Base-by-base conservation (phyloP, 768 basidiomycete species). In the Mycena filopes region DNA sequence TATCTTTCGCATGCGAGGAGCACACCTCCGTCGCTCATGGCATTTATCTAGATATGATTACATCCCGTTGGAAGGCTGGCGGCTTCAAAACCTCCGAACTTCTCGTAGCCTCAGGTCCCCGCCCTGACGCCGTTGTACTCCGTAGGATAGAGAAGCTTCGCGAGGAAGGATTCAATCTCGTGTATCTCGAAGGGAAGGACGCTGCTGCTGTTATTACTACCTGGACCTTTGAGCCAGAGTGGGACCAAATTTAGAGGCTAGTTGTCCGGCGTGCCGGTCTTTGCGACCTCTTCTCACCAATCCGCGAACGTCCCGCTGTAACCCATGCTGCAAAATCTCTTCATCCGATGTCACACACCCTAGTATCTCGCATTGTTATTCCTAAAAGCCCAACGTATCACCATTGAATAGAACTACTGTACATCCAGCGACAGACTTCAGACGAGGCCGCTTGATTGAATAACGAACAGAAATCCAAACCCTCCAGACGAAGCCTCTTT, bases 41-140 rank as follows among this genome's bases (percentile, higher is more conserved):
- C 11, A 21, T 38, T 7, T 49, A 38, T 58, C 47, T 58, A 2
- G n/a, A 26, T 15, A 48, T 58, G 46, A 12, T 58, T 23, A 20
- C 26, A 36, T 48, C 45, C 5, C 45, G 57, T 10, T 49, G 57
- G 46, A 46, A 36, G 8, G n/a, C 57, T 16, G 49, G 38, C 47
- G 38, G 25, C 0, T 38, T 59, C 33, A 26, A 36, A 25, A 18
- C 7, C 7, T n/a, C 56, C 21, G 33, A 23, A 9, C 18, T 57
- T 20, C 18, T 46, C 28, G 8, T 25, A 10, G 31, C 23, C 1
- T 57, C 55, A 2, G 29, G 29, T 12, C 15, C 55, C 13, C 6
- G 31, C 13, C 55, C 43, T 4, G 8, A 33, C 7, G 25, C 11
- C 15, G 31, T 10, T 28, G 20, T 13, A 21, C 43, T 45, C 20